These are phyloP conservation scores for Eustoma russellianum DNA, from an alignment of 257 asterid species.

Conservation along the genomic window DNA sequence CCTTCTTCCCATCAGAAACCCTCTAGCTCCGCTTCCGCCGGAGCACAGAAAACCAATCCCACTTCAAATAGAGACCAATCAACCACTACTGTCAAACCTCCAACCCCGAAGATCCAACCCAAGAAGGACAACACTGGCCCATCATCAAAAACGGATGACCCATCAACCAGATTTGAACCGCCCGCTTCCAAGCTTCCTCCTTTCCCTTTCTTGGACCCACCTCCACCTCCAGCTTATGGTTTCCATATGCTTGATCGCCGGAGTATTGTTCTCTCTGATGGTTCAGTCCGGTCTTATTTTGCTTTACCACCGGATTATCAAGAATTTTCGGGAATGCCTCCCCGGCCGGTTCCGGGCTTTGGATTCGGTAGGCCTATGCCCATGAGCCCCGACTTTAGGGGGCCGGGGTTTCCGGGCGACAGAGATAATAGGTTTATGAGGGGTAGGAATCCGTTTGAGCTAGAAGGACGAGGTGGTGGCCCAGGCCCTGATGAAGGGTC, in stretches of 20 bases:
- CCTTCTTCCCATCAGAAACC: too few relatives aligned
- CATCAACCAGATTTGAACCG: conserved; percentile 20
- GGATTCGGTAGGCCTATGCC: conserved; percentile 48
- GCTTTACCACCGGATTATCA: conserved; percentile 78
- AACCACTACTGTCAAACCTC: conserved; percentile 19
- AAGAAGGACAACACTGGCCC: conserved; percentile 1
- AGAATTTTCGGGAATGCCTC: conserved; percentile 36
- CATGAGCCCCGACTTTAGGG: conserved; percentile 35
- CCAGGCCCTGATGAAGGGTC: conserved; percentile 14
- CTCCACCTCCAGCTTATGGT: conserved; percentile 86
- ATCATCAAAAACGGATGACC: conserved; percentile 10
- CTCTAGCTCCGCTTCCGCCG: too few relatives aligned
- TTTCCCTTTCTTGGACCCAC: conserved; percentile 60
- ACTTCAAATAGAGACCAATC: conserved; percentile 8
- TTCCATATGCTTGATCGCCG: conserved; percentile 94
- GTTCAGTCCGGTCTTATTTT: conserved; percentile 75
- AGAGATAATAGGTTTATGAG: conserved; percentile 27
- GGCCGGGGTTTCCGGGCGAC: conserved; percentile 22
- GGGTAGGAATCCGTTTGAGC: conserved; percentile 17
- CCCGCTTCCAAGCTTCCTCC: conserved; percentile 22
- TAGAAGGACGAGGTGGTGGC: conserved; percentile 9
- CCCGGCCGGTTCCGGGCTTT: conserved; percentile 38
- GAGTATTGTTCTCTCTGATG: conserved; percentile 60
- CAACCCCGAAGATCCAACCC: conserved; percentile 28
- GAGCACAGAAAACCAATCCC: conserved; percentile 19